phyloP scores from a whole-genome alignment of 495 filamentous ascomycete species.

The Penicillium longicatenatum region DNA sequence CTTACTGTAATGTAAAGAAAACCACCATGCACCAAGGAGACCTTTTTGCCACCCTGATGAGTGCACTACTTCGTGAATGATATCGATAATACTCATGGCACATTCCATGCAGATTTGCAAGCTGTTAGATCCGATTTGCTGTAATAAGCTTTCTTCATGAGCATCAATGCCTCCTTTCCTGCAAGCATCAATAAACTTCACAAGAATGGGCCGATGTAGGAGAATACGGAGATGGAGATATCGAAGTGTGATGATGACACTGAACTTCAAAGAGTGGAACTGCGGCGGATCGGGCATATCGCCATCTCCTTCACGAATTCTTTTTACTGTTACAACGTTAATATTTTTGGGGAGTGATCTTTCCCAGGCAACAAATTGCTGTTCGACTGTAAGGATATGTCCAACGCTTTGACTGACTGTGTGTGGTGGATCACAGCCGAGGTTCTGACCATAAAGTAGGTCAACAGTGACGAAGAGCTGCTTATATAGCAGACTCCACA shows the following conservation, averaged over 20 bases:
- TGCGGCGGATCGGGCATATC: neutral
- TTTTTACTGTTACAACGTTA: neutral
- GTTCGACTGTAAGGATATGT: neutral
- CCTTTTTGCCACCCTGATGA: slow-evolving; percentile 24
- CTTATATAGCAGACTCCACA: neutral
- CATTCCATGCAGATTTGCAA: slow-evolving; percentile 39
- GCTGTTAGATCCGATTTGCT: slow-evolving; percentile 40
- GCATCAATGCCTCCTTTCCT: slow-evolving; percentile 30
- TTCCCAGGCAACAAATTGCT: neutral
- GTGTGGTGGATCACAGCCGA: slow-evolving; percentile 1
- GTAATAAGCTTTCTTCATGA: slow-evolving; percentile 24
- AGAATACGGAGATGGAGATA: slow-evolving; percentile 41
- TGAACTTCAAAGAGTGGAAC: slow-evolving; percentile 19
- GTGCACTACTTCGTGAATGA: slow-evolving; percentile 32
- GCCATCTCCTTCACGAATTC: neutral
- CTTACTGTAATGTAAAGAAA: slow-evolving; percentile 44
- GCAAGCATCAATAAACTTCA: slow-evolving; percentile 33
- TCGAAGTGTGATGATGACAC: slow-evolving; percentile 37
- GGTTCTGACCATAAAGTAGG: slow-evolving; percentile 2
- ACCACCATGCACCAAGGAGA: slow-evolving; percentile 46
- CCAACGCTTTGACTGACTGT: neutral
- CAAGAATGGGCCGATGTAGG: slow-evolving; percentile 41
- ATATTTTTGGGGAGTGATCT: neutral
- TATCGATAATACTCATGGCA: slow-evolving; percentile 39
- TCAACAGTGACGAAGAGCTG: slow-evolving; percentile 1